Evolutionary conservation across 257 asterid genomes (phyloP).

Genomic region (Petrea volubilis): DNA sequence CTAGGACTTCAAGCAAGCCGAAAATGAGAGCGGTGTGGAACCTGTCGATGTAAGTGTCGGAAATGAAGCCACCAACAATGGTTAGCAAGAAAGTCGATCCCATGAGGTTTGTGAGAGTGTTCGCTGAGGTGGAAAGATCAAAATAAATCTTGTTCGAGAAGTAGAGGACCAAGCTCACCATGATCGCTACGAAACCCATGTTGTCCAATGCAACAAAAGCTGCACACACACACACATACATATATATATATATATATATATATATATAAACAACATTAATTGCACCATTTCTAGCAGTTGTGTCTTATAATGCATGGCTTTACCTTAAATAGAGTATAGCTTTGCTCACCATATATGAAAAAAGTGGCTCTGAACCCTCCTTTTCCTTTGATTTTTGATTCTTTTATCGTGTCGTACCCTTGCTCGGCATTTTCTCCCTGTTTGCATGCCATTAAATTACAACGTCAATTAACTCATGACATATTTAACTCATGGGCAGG

Average conservation of each 20-base stretch:
- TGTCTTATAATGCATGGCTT: no score
- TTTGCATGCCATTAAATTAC: conserved; percentile 3
- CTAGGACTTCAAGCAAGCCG: conserved; percentile 58
- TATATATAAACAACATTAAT: not conserved
- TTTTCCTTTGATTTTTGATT: conserved; percentile 33
- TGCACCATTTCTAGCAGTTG: no score
- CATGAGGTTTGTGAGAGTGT: conserved; percentile 74
- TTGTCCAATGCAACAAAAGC: conserved; percentile 59
- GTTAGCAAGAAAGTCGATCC: conserved; percentile 85
- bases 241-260: not conserved
- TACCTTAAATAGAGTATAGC: no score
- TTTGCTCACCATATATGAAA: conserved; percentile 59
- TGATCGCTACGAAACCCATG: conserved; percentile 70
- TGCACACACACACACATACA: not conserved
- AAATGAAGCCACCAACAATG: conserved; percentile 69
- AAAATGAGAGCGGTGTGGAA: conserved; percentile 61
- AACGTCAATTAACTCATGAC: not conserved
- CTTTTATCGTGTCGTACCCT: conserved; percentile 21
- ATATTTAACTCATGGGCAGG: no score
- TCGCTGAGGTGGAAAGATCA: conserved; percentile 49
- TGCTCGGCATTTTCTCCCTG: conserved; percentile 47
- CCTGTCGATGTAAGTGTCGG: conserved; percentile 68
- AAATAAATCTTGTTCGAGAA: conserved; percentile 47
- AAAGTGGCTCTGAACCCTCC: conserved; percentile 75
- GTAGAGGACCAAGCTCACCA: conserved; percentile 70